phyloP scores from a whole-genome alignment of 2,329 filamentous ascomycete species.

The Blastomyces emzantsi region DNA sequence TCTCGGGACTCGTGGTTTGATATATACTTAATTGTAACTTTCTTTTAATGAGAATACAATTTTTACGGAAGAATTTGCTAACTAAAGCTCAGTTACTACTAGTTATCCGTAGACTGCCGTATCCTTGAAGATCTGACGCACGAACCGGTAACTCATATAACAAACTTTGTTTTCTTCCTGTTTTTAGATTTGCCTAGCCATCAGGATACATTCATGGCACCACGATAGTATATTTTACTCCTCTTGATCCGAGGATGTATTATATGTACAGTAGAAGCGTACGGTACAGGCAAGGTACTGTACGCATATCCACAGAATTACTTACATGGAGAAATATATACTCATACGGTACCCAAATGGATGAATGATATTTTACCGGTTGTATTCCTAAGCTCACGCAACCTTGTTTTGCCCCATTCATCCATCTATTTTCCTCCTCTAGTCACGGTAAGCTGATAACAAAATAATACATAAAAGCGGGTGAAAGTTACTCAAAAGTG shows the following conservation, averaged over 20 bases:
- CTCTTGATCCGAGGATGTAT: not conserved
- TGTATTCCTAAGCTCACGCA: not conserved
- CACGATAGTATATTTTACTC: not conserved
- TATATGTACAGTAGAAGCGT: not conserved
- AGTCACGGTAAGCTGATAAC: too few species aligned
- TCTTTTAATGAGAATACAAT: not conserved
- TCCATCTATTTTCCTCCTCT: too few species aligned
- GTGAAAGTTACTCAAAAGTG: too few species aligned
- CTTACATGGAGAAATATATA: not conserved
- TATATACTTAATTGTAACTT: not conserved
- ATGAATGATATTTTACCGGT: not conserved
- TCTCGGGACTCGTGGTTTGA: not conserved
- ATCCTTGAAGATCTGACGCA: not conserved
- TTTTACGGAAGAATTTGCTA: not conserved
- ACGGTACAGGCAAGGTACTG: not conserved
- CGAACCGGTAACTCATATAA: not conserved
- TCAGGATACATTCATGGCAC: not conserved
- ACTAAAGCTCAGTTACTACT: not conserved
- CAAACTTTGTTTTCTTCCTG: not conserved
- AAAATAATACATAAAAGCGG: too few species aligned
- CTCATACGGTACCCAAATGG: not conserved
- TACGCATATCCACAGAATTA: not conserved
- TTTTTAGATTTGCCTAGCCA: too few species aligned
- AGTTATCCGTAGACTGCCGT: not conserved
- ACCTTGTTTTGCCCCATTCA: too few species aligned